Evolutionary conservation across 441 rosid species (phyloP).

Genomic region (Populus hybrid): DNA sequence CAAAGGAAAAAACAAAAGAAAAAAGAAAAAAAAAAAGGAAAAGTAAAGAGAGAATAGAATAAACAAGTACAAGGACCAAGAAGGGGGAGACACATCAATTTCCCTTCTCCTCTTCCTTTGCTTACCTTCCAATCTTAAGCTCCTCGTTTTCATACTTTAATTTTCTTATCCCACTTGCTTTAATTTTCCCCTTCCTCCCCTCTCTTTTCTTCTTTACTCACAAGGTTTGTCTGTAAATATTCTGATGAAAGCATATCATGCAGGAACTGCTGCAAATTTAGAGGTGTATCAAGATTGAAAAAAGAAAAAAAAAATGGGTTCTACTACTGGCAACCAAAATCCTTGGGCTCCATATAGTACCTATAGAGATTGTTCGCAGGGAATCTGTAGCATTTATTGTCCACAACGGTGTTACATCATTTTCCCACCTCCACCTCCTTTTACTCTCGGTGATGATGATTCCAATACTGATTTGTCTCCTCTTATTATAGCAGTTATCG

Average conservation of each 20-base stretch:
- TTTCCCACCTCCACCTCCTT: slow-evolving; percentile 81
- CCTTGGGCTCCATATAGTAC: slow-evolving; percentile 63
- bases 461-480: slow-evolving; percentile 55
- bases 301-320: slow-evolving; percentile 38
- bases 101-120: slow-evolving; percentile 31
- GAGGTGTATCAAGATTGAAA: not conserved
- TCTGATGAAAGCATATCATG: not conserved
- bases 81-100: slow-evolving; percentile 32
- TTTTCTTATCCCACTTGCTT: not conserved
- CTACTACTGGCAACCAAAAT: slow-evolving; percentile 41
- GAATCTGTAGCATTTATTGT: slow-evolving; percentile 76
- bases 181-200: not conserved
- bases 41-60: not conserved
- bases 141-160: not conserved
- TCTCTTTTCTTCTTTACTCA: not conserved
- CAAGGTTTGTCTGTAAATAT: not conserved
- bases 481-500: slow-evolving; percentile 72
- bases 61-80: slow-evolving; percentile 15
- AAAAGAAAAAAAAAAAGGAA: not conserved
- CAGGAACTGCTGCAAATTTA: not conserved
- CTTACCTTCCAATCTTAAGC: slow-evolving; percentile 32
- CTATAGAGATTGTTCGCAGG: slow-evolving; percentile 73
- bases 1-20: not conserved
- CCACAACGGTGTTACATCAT: slow-evolving; percentile 79
- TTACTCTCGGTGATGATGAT: slow-evolving; percentile 23